These are phyloP conservation scores for Podospora didyma DNA, from an alignment of 495 filamentous ascomycete species.

Conservation along the genomic window DNA sequence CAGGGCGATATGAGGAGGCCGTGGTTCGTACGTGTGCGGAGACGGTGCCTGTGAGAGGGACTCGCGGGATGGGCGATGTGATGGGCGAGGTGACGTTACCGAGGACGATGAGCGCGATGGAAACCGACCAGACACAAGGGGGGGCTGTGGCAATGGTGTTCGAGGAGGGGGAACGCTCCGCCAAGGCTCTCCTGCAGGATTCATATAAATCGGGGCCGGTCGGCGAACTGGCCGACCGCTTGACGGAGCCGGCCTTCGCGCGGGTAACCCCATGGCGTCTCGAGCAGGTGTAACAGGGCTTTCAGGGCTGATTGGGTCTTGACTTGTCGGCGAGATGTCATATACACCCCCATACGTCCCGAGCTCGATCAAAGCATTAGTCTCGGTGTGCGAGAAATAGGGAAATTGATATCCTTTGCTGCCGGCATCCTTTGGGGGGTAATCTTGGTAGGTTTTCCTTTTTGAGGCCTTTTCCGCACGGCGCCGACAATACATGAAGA, in stretches of 20 bases:
- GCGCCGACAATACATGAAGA: neutral
- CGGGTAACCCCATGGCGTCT: neutral
- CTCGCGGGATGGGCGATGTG: neutral
- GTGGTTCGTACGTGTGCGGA: neutral
- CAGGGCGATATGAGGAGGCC: neutral
- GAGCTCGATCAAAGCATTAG: neutral
- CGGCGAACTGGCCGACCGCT: neutral
- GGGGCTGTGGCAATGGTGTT: neutral
- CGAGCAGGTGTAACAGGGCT: neutral
- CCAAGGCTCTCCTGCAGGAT: neutral
- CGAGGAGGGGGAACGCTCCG: neutral
- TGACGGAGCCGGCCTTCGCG: neutral
- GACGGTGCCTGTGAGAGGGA: neutral
- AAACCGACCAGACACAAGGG: neutral
- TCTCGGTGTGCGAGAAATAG: neutral
- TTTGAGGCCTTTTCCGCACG: neutral
- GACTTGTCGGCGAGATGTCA: neutral
- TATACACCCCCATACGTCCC: neutral
- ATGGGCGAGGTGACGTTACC: neutral
- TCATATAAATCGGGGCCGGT: neutral
- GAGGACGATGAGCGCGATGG: neutral
- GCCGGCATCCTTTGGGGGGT: neutral
- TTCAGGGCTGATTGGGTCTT: neutral
- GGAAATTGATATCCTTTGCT: neutral
- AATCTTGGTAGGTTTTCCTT: neutral